A percentile compares a stretch with the other conserved stretches of the same genome.
phyloP scores from a whole-genome alignment of 2,329 filamentous ascomycete species.

The Cercospora zeina region DNA sequence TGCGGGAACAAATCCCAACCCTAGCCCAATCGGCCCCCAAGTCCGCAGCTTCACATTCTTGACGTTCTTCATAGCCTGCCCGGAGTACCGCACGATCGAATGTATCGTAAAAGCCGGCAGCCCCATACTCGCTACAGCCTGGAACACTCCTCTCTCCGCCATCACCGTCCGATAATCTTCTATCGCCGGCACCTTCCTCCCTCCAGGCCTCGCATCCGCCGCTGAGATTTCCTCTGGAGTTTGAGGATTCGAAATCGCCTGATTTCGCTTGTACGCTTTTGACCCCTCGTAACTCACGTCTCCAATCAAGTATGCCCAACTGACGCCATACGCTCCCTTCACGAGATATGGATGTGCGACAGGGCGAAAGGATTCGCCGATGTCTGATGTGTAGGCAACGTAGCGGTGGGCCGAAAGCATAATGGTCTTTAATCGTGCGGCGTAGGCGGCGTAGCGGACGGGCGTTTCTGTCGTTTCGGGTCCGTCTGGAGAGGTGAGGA shows the following conservation, averaged over 20 bases:
- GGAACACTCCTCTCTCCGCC: constrained; percentile 87
- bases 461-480: constrained; percentile 80
- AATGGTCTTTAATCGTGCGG: constrained; percentile 64
- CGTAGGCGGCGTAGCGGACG: constrained; percentile 90
- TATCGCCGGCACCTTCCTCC: constrained; percentile 61
- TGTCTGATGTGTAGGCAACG: constrained; percentile 91
- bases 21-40: constrained; percentile 83
- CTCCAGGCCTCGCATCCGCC: constrained; percentile 23
- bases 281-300: constrained; percentile 93
- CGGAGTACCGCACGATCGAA: constrained; percentile 85
- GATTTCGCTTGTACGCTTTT: constrained; percentile 88
- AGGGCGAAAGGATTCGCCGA: constrained; percentile 93
- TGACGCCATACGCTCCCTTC: constrained; percentile 80
- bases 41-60: constrained; percentile 76
- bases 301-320: constrained; percentile 87
- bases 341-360: constrained; percentile 84
- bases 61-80: constrained; percentile 75
- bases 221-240: constrained; percentile 45
- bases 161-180: constrained; percentile 92
- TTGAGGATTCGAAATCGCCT: constrained; percentile 69
- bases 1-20: constrained; percentile 70
- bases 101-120: constrained; percentile 92
- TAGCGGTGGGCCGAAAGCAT: constrained; percentile 90
- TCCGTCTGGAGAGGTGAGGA: constrained; percentile 61
- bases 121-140: constrained; percentile 88